These are phyloP conservation scores for Nasturtium officinale DNA, from an alignment of 345 rosid species.

Conservation along the genomic window DNA sequence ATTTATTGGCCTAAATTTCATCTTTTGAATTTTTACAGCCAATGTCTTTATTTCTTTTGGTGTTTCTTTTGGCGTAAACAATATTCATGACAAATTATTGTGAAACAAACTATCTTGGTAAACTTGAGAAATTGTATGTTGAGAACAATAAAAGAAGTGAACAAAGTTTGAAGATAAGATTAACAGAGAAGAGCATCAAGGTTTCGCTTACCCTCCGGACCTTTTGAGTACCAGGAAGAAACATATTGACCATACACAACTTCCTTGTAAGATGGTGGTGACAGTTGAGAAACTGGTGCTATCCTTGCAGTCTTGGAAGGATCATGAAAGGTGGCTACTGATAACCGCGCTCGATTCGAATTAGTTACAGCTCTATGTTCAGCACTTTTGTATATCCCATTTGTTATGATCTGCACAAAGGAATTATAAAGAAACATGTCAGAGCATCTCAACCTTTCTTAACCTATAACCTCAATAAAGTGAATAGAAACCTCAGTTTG, in stretches of 20 bases:
- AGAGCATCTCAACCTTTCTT: slow-evolving; percentile 3
- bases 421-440: neutral
- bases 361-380: slow-evolving; percentile 79
- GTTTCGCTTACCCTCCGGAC: slow-evolving; percentile 80
- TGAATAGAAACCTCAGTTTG: slow-evolving; percentile 70
- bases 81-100: neutral
- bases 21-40: too few species aligned
- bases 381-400: slow-evolving; percentile 72
- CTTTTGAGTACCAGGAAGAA: slow-evolving; percentile 81
- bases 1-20: neutral
- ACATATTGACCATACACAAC: slow-evolving; percentile 67
- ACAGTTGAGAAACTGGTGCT: slow-evolving; percentile 57
- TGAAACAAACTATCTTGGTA: neutral
- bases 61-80: neutral
- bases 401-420: slow-evolving; percentile 65
- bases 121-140: neutral
- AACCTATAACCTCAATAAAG: neutral
- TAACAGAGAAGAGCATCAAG: slow-evolving; percentile 59
- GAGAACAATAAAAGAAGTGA: neutral
- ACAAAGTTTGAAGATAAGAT: slow-evolving; percentile 15
- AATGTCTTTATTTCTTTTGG: too few species aligned
- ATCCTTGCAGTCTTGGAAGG: slow-evolving; percentile 65
- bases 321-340: slow-evolving; percentile 87
- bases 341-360: slow-evolving; percentile 57
- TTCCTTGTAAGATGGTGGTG: slow-evolving; percentile 51